A percentile compares a stretch with the other conserved stretches of the same genome.
These are phyloP conservation scores for Podospora conica DNA, from an alignment of 495 filamentous ascomycete genomes.

Conservation along the genomic window DNA sequence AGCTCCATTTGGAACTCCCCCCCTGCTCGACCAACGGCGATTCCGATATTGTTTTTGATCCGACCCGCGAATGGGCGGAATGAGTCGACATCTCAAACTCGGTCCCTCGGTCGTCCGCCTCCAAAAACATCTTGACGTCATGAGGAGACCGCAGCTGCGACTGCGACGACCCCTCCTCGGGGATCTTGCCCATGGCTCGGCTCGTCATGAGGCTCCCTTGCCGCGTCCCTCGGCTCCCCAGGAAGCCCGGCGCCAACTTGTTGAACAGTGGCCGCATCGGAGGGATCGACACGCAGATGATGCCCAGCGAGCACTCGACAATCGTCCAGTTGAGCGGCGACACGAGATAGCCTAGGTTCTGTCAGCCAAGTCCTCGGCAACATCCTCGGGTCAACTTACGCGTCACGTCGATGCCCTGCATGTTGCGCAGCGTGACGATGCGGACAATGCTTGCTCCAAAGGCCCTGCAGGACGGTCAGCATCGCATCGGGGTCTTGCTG, in stretches of 20 bases:
- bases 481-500: background rate
- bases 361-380: background rate
- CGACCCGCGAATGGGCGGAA: background rate
- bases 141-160: conserved; percentile 1
- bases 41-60: background rate
- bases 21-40: background rate
- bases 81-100: background rate
- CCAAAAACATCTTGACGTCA: background rate
- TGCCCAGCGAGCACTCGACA: conserved; percentile 27
- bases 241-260: conserved; percentile 5
- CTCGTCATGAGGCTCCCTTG: background rate
- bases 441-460: conserved; percentile 24
- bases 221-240: background rate
- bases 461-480: conserved; percentile 10
- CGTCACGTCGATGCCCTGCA: conserved; percentile 23
- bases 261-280: conserved; percentile 25
- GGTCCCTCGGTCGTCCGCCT: background rate
- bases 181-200: background rate
- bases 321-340: conserved; percentile 28
- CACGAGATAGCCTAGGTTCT: conserved; percentile 17
- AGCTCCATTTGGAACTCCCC: background rate
- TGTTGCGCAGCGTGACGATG: conserved; percentile 12
- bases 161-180: background rate
- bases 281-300: conserved; percentile 27
- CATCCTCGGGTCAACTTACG: conserved; percentile 10